Evolutionary conservation across 1,284 basidiomycete genomes (phyloP).

Genomic region (Sporisorium scitamineum): DNA sequence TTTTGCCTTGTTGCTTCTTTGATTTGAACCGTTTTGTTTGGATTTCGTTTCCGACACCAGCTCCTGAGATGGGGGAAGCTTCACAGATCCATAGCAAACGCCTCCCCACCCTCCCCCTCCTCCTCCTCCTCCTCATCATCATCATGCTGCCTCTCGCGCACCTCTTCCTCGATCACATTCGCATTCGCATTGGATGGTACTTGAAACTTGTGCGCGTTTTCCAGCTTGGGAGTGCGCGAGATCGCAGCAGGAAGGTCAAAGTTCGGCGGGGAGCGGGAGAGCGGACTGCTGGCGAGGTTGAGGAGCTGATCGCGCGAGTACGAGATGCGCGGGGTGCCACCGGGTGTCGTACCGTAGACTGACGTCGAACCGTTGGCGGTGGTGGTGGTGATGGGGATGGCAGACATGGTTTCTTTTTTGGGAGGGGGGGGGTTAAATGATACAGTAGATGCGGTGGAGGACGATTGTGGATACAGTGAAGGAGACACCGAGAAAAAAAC

Average conservation of each 20-base stretch:
- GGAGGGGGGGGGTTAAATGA: too few relatives aligned
- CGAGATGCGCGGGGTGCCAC: constrained; percentile 51
- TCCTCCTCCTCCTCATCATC: not conserved
- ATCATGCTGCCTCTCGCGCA: too few relatives aligned
- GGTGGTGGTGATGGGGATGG: constrained; percentile 19
- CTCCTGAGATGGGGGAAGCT: too few relatives aligned
- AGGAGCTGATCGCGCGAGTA: constrained; percentile 60
- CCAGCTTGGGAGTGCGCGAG: constrained; percentile 1
- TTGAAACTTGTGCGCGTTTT: not conserved
- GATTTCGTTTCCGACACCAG: too few relatives aligned
- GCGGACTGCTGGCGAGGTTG: constrained; percentile 45
- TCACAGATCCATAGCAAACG: constrained; percentile 22
- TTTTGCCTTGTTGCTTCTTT: too few relatives aligned
- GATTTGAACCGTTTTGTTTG: too few relatives aligned
- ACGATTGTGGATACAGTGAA: not conserved
- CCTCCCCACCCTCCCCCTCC: constrained; percentile 4
- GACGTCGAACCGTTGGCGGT: not conserved
- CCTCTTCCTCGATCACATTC: not conserved
- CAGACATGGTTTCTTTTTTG: constrained; percentile 15
- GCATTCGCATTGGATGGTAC: not conserved
- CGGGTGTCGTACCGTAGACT: constrained; percentile 54
- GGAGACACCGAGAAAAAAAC: not conserved
- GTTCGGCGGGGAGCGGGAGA: constrained; percentile 37
- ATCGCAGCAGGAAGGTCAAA: constrained; percentile 12
- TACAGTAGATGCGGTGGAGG: not conserved